phyloP scores from a whole-genome alignment of 2,329 filamentous ascomycete genomes.

The Scedosporium boydii region DNA sequence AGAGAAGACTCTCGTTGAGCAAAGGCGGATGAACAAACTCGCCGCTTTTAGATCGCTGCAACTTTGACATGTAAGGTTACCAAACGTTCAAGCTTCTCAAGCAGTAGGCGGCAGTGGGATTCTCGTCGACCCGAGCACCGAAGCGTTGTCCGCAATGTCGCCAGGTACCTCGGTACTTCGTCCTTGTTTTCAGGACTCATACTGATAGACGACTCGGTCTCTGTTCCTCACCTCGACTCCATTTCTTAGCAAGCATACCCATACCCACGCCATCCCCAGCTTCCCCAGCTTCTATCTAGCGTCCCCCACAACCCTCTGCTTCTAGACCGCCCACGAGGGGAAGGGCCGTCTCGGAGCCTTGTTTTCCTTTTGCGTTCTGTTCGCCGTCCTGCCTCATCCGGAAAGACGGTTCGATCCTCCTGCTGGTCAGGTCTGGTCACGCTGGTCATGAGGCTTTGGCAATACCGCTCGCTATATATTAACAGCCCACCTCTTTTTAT shows the following conservation, averaged over 20 bases:
- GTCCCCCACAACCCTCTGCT: neutral
- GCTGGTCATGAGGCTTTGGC: slow-evolving; percentile 5
- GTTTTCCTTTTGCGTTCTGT: neutral
- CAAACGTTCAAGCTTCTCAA: no score
- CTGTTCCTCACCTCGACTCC: no score
- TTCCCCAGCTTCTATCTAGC: neutral
- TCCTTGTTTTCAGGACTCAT: no score
- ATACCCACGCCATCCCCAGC: neutral
- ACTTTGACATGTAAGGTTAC: no score
- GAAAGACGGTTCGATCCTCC: slow-evolving; percentile 3
- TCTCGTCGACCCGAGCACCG: no score
- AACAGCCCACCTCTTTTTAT: slow-evolving; percentile 5
- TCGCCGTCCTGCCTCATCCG: slow-evolving; percentile 3
- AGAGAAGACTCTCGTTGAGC: neutral
- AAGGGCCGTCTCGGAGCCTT: neutral
- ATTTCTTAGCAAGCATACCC: no score
- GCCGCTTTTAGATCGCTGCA: no score
- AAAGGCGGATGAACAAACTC: neutral
- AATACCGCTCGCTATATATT: slow-evolving; percentile 1
- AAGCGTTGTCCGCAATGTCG: no score
- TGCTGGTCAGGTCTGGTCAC: neutral
- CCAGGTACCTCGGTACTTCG: no score
- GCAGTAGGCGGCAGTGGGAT: no score
- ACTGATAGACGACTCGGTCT: no score
- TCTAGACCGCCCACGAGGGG: neutral